phyloP scores from a whole-genome alignment of 75 land plant genomes.

The Ceratopteris richardii region DNA sequence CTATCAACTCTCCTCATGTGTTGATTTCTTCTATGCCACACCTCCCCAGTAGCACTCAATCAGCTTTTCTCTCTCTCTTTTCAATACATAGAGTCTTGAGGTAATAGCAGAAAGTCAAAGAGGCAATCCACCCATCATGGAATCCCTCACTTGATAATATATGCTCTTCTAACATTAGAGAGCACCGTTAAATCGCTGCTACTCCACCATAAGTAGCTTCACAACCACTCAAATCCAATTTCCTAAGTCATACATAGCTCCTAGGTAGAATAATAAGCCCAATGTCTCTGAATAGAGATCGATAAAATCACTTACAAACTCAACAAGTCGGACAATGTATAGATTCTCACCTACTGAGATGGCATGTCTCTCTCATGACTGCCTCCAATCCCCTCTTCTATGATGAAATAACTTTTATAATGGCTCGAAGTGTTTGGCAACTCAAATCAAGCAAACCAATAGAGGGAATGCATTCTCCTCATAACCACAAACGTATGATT shows the following conservation, averaged over 20 bases:
- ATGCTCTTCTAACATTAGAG: conserved; percentile 84
- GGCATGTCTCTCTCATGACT: too few species aligned
- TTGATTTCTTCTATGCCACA: too few species aligned
- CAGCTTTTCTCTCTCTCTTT: too few species aligned
- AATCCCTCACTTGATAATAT: conserved; percentile 60
- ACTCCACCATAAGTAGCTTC: conserved; percentile 90
- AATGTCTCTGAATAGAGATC: conserved; percentile 53
- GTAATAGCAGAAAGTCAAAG: conserved; percentile 47
- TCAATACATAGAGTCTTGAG: conserved; percentile 65
- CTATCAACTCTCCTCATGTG: too few species aligned
- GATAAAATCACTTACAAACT: conserved; percentile 34
- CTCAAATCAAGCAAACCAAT: too few species aligned
- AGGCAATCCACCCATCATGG: conserved; percentile 82
- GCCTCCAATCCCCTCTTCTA: too few species aligned
- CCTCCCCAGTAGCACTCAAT: too few species aligned
- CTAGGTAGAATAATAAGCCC: conserved; percentile 84
- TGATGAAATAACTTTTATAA: too few species aligned
- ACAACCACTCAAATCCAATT: conserved; percentile 74
- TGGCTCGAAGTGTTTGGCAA: too few species aligned
- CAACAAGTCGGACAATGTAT: conserved; percentile 67
- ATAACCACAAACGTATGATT: too few species aligned
- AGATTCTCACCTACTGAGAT: conserved; percentile 56
- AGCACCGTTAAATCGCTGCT: conserved; percentile 80
- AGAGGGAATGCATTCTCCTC: too few species aligned
- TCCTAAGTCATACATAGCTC: conserved; percentile 62